Evolutionary conservation across 345 rosid genomes (phyloP).

Genomic region (Syzygium grande): DNA sequence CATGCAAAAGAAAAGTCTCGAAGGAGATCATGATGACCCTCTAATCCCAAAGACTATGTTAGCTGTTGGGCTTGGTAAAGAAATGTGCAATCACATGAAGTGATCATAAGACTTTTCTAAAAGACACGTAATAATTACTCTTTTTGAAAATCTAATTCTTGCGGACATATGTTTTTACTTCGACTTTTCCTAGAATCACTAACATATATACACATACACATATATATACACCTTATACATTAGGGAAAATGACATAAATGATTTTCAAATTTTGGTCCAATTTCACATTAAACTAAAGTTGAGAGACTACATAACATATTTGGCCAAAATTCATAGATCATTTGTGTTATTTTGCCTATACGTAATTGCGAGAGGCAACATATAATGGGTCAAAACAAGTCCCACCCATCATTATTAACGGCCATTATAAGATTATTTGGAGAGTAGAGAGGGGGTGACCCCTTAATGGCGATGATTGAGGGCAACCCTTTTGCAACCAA

Average conservation of each 20-base stretch:
- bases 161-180: not conserved
- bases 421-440: not conserved
- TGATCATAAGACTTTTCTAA: not conserved
- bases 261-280: too few species aligned
- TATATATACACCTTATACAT: not conserved
- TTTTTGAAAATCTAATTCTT: not conserved
- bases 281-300: too few species aligned
- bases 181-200: slow-evolving; percentile 5
- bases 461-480: not conserved
- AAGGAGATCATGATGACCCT: not conserved
- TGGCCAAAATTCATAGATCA: too few species aligned
- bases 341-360: too few species aligned
- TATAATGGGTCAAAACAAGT: not conserved
- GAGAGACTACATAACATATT: too few species aligned
- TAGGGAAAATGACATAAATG: too few species aligned
- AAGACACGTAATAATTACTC: not conserved
- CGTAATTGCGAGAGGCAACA: not conserved
- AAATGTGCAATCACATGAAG: not conserved
- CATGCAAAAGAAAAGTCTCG: not conserved
- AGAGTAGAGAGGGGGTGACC: not conserved
- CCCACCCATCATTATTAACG: not conserved
- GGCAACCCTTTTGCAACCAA: not conserved
- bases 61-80: not conserved
- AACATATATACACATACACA: too few species aligned
- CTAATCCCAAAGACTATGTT: not conserved